A percentile compares a stretch with the other conserved stretches of the same genome.
Conservation (phyloP, 164 flowering plant genomes). For the Warburgia ugandensis region DNA sequence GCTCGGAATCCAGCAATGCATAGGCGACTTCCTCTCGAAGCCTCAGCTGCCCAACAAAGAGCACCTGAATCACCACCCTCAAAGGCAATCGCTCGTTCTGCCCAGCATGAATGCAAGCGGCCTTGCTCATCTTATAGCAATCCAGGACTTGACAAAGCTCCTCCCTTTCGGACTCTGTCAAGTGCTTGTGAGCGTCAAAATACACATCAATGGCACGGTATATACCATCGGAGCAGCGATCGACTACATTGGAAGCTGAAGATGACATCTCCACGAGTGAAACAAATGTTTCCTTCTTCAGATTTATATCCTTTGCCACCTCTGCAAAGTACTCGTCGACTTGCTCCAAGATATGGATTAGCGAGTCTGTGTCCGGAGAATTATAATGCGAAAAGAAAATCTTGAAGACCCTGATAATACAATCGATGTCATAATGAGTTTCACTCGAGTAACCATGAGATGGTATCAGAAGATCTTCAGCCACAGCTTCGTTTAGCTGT, state of each 20-base stretch:
- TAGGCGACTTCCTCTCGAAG: slow-evolving; percentile 33
- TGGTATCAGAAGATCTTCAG: slow-evolving; percentile 46
- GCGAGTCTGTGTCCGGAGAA: slow-evolving; percentile 17
- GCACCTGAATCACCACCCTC: slow-evolving; percentile 48
- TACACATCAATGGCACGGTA: slow-evolving; percentile 60
- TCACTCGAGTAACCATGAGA: slow-evolving; percentile 41
- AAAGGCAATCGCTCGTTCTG: slow-evolving; percentile 56
- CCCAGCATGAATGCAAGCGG: slow-evolving; percentile 67
- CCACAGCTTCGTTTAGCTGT: slow-evolving; percentile 52
- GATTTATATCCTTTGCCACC: slow-evolving; percentile 46
- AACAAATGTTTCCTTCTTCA: slow-evolving; percentile 32
- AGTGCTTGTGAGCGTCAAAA: slow-evolving; percentile 42
- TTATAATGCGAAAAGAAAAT: slow-evolving; percentile 31
- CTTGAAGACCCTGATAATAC: slow-evolving; percentile 44
- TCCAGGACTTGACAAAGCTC: slow-evolving; percentile 60
- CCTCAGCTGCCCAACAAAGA: slow-evolving; percentile 56
- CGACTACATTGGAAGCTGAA: slow-evolving; percentile 25
- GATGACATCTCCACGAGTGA: slow-evolving; percentile 36
- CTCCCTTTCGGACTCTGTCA: slow-evolving; percentile 60
- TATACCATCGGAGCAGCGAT: slow-evolving; percentile 44
- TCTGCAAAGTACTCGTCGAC: slow-evolving; percentile 45
- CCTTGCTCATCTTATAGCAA: slow-evolving; percentile 44
- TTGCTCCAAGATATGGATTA: slow-evolving; percentile 45
- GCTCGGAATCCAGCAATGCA: slow-evolving; percentile 17
- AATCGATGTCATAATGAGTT: slow-evolving; percentile 40